Base-by-base conservation (phyloP, 2,329 filamentous ascomycete genomes). In the Aphanoascus verrucosus region DNA sequence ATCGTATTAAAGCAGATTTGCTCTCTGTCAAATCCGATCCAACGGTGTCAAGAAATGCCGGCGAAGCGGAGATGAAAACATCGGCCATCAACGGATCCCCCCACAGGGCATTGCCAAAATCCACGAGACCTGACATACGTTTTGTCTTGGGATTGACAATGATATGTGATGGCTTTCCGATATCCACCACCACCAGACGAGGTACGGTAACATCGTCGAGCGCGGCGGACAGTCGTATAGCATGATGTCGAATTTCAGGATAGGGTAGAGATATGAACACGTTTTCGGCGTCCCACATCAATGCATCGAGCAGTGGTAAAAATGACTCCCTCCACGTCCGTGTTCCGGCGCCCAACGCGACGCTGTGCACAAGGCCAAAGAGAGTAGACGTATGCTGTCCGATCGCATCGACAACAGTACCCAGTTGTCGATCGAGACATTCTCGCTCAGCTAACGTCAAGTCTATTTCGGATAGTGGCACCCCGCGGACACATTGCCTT, bases 241-340 rank as follows among this genome's bases (percentile, higher is more conserved):
- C 55, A 51, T 76, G 71, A 54, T 74, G 69, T 34, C 79, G 72
- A 54, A 82, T 75, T 51, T 74, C 72, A 8, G 74, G 70, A 59
- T 81, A 81, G 0, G 78, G 78, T 5, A 81, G 62, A 54, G 73
- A 76, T 58, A 82, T 72, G 11, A 80, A 73, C 64, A 77, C 76
- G 55, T 82, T 78, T 61, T 82, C 79, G 14, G 73, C 76, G 59
- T 82, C 79, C 14, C 77, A 76, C 20, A 82, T 66, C 7, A 74
- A 65, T 9, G 71, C 67, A 61, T 81, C 78, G 17, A 81, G 66
- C 38, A 81, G 69, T 5, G 63, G 60, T 20, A 73, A 64, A 58
- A 81, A 82, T 11, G 74, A 74, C 53, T 76, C 71, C 51, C 70
- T 68, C 79, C 79, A 82, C 2, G 74, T 74, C n/a, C 58, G 60